Evolutionary conservation across 1,284 basidiomycete species (phyloP), one percentile per base, ranked within the genome.

Genomic region (Mrakiaceae sp.): DNA sequence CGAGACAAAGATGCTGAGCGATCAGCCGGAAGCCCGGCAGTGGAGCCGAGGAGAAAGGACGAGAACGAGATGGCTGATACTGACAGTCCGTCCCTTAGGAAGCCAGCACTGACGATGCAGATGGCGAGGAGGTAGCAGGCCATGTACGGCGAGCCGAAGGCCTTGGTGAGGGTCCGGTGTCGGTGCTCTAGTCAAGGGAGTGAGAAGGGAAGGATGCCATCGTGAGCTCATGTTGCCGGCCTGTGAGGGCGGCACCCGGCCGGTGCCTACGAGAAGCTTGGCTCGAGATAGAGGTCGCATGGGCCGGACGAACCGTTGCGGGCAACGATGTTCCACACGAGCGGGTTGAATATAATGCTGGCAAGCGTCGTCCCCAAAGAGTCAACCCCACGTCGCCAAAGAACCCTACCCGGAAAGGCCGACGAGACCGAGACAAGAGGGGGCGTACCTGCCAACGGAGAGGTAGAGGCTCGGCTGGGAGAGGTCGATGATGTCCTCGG

Each of bases 251-350:
- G 27, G 27, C 27, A 27, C 27, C 27, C 1, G 27, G 27, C 27
- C 27, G 27, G 27, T 27, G 27, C 27, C 27, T 27, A 56, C 62
- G 16, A 48, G 48, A 7, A 50, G 48, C 53, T n/a, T 12, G 47
- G 44, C 59, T 52, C n/a, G 39, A 16, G 53, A 27, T 49, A 42
- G 47, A n/a, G 58, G n/a, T 47, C 43, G 50, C 58, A 4, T 11
- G 44, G 56, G 16, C 12, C 9, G 9, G 12, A n/a, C 44, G 65
- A 66, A 93, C 93, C 94, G 79, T 95, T 92, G 66, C 86, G 86
- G 42, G 94, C 94, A 48, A 94, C 85, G 67, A 93, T 85, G 77
- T 98, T 98, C 95, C 94, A 98, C 70, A 89, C 94, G 2, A 85
- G 84, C 0, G 94, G 94, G 73, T 97, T 97, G 80, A 96, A 95